phyloP scores from a whole-genome alignment of 1,284 basidiomycete species.

The Ganoderma sp. region DNA sequence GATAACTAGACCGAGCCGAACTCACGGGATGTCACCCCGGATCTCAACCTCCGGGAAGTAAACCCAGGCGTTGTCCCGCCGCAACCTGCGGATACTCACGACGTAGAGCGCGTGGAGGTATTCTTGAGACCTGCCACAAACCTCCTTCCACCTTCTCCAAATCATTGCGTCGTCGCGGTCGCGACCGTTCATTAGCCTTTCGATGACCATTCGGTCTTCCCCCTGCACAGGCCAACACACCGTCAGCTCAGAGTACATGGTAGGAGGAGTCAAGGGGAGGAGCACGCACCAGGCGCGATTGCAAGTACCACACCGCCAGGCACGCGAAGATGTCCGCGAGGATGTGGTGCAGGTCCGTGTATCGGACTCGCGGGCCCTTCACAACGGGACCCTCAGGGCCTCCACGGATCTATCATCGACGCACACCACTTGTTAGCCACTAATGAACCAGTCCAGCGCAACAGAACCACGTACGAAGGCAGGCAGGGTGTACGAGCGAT shows the following conservation, averaged over 20 bases:
- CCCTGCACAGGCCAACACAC: background rate
- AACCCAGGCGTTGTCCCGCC: background rate
- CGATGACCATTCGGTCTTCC: too few relatives aligned
- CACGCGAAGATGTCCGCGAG: background rate
- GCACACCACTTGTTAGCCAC: background rate
- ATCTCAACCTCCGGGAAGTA: constrained; percentile 1
- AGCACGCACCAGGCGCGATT: background rate
- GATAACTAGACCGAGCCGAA: background rate
- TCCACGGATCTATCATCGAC: background rate
- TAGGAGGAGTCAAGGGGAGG: background rate
- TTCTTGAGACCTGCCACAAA: background rate
- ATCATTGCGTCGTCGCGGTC: background rate
- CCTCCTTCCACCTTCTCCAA: background rate
- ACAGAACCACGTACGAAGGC: background rate
- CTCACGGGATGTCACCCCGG: background rate
- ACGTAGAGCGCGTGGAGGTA: background rate
- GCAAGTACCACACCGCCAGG: background rate
- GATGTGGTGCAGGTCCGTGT: background rate
- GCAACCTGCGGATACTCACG: background rate
- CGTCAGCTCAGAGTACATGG: background rate
- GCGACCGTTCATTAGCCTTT: background rate
- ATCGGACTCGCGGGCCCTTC: background rate
- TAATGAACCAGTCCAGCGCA: background rate
- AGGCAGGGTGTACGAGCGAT: background rate
- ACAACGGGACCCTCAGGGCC: background rate